These are phyloP conservation scores for Tardiomyces blankii DNA, from an alignment of 1,139 yeast genomes.

Conservation along the genomic window DNA sequence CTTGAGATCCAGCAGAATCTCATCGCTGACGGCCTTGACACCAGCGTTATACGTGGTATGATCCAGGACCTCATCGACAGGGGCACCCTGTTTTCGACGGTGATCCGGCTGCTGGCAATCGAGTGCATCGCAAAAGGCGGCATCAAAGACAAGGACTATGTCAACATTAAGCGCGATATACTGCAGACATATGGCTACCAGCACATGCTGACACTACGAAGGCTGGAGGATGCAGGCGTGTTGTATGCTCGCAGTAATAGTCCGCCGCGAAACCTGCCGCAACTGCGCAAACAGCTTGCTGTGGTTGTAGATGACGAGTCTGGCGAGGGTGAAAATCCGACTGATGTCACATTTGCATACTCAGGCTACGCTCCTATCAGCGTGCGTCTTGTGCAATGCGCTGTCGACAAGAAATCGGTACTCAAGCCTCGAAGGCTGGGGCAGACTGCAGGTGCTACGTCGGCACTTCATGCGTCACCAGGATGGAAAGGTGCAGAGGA, in stretches of 20 bases:
- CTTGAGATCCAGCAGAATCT: constrained; percentile 69
- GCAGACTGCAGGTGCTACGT: constrained; percentile 12
- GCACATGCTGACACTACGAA: constrained; percentile 26
- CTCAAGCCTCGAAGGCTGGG: constrained; percentile 1
- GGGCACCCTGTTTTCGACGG: constrained; percentile 28
- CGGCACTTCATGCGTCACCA: constrained; percentile 9
- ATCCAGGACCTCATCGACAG: constrained; percentile 41
- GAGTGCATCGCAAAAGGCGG: constrained; percentile 57
- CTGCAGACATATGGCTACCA: constrained; percentile 50
- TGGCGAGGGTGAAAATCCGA: constrained; percentile 17
- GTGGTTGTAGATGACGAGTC: constrained; percentile 21
- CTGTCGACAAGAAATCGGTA: constrained; percentile 23
- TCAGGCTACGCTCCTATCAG: constrained; percentile 38
- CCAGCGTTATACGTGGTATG: constrained; percentile 38
- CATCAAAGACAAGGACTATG: constrained; percentile 47
- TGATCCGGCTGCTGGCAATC: constrained; percentile 41
- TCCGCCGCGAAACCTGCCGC: constrained; percentile 10
- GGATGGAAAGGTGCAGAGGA: constrained; percentile 29
- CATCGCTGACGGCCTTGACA: constrained; percentile 44
- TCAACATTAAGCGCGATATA: constrained; percentile 37
- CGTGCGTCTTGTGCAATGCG: constrained; percentile 30
- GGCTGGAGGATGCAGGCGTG: constrained; percentile 32
- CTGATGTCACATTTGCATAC: constrained; percentile 19
- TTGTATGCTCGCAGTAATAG: constrained; percentile 15
- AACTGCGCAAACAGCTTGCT: constrained; percentile 18